Conservation (phyloP, 768 basidiomycete species). For the Lactifluus subvellereus region DNA sequence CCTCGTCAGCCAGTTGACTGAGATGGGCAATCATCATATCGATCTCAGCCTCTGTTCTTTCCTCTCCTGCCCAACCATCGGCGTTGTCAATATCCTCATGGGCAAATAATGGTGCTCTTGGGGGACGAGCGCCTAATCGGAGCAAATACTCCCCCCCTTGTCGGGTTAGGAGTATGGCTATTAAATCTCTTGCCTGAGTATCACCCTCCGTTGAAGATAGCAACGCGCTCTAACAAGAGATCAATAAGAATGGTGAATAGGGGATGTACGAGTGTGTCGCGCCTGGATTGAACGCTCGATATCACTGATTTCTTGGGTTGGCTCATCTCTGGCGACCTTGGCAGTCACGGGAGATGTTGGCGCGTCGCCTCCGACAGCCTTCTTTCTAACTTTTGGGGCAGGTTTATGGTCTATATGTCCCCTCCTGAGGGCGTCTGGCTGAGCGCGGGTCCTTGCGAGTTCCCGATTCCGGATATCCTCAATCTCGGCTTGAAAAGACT, state of each 20-base stretch:
- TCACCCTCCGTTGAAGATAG: slow-evolving; percentile 43
- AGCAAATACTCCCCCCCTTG: slow-evolving; percentile 70
- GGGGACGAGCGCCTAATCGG: slow-evolving; percentile 64
- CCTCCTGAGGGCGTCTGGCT: slow-evolving; percentile 22
- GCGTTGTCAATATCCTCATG: slow-evolving; percentile 43
- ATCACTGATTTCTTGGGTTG: slow-evolving; percentile 31
- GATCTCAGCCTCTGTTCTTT: slow-evolving; percentile 48
- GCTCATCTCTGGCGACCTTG: slow-evolving; percentile 3
- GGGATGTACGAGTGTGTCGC: slow-evolving; percentile 16
- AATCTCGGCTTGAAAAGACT: slow-evolving; percentile 69
- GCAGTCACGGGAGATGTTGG: not conserved
- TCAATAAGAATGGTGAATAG: not conserved
- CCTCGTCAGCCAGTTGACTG: slow-evolving; percentile 55
- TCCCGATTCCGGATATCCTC: slow-evolving; percentile 70
- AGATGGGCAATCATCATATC: slow-evolving; percentile 41
- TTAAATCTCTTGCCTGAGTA: slow-evolving; percentile 53
- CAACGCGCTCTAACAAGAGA: slow-evolving; percentile 24
- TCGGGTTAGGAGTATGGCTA: slow-evolving; percentile 63
- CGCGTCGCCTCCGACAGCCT: slow-evolving; percentile 3
- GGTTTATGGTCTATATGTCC: slow-evolving; percentile 12
- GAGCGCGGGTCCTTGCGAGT: slow-evolving; percentile 52
- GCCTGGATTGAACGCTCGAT: slow-evolving; percentile 54
- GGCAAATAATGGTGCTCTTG: slow-evolving; percentile 48
- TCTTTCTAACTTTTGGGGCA: slow-evolving; percentile 9
- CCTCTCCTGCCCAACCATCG: slow-evolving; percentile 50